Percentiles rank a stretch among this genome's conserved stretches.
Evolutionary conservation across 805 yeast species (phyloP).

Genomic region (Spathaspora girioi): DNA sequence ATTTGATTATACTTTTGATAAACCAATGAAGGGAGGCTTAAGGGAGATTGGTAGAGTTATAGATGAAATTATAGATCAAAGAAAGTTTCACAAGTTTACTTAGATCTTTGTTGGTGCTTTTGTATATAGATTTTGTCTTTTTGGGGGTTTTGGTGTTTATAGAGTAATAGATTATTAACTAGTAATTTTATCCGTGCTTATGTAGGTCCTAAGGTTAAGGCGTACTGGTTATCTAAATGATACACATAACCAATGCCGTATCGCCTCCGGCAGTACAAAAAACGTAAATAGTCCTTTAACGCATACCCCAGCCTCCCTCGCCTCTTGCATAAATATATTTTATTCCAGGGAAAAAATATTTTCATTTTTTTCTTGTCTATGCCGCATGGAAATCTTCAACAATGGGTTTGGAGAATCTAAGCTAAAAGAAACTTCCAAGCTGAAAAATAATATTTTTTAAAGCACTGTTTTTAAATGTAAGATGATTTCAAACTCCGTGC

Average conservation of each 20-base stretch:
- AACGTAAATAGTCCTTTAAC: no score
- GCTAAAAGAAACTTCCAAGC: no score
- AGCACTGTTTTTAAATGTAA: no score
- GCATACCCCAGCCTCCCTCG: no score
- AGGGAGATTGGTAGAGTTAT: conserved; percentile 9
- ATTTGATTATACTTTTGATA: conserved; percentile 38
- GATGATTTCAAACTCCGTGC: no score
- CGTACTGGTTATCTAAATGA: not conserved
- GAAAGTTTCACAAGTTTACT: conserved; percentile 1
- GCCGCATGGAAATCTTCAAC: no score
- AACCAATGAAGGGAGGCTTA: conserved; percentile 29
- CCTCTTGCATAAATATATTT: no score
- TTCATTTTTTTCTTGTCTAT: no score
- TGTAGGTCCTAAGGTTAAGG: not conserved
- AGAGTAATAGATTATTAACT: not conserved
- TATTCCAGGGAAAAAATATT: no score
- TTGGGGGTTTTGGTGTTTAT: not conserved
- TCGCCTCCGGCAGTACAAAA: not conserved
- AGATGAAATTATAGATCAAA: conserved; percentile 4
- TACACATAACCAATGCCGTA: not conserved
- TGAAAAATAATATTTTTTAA: no score
- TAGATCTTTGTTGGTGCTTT: not conserved
- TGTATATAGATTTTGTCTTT: not conserved
- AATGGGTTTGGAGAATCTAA: no score
- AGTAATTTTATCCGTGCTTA: not conserved